These are phyloP conservation scores for Ophiocordyceps robertsii DNA, from an alignment of 2,329 filamentous ascomycete genomes.

Conservation along the genomic window DNA sequence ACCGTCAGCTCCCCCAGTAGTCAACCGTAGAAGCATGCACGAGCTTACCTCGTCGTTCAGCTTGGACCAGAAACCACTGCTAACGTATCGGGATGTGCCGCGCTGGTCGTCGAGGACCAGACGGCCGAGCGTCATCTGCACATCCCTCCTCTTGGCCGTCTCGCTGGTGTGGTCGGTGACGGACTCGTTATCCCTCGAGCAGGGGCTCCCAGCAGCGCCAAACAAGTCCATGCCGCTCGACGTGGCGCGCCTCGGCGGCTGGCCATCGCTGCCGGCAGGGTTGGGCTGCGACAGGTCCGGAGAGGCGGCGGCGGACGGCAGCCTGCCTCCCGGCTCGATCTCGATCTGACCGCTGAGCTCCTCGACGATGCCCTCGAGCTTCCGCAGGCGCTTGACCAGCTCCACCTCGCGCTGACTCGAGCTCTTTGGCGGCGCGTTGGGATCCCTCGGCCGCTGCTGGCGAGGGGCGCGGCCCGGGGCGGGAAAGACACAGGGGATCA, in stretches of 20 bases:
- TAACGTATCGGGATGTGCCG: constrained; percentile 58
- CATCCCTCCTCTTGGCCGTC: constrained; percentile 11
- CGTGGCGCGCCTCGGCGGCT: constrained; percentile 1
- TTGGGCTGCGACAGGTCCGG: constrained; percentile 9
- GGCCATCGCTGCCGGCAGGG: constrained; percentile 1
- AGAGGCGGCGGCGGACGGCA: constrained; percentile 16
- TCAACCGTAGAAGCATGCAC: not conserved
- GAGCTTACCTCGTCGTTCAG: constrained; percentile 55
- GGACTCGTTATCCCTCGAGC: constrained; percentile 13
- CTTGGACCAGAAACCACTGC: constrained; percentile 64
- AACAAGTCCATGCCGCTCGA: constrained; percentile 3
- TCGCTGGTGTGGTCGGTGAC: constrained; percentile 20
- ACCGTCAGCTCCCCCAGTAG: not conserved
- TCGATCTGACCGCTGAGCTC: constrained; percentile 53
- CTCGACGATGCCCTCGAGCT: constrained; percentile 64
- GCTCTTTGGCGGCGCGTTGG: constrained; percentile 45
- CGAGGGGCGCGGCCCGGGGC: constrained; percentile 60
- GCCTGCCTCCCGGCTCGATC: constrained; percentile 26
- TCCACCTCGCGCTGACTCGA: constrained; percentile 52
- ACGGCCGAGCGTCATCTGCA: constrained; percentile 44
- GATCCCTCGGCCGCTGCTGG: constrained; percentile 50
- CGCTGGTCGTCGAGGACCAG: constrained; percentile 58
- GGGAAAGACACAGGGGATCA: constrained; percentile 62
- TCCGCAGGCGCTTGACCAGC: constrained; percentile 56
- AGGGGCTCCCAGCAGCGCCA: constrained; percentile 3